Evolutionary conservation across 2,329 filamentous ascomycete genomes (phyloP).

Genomic region (Microdochium paspali): DNA sequence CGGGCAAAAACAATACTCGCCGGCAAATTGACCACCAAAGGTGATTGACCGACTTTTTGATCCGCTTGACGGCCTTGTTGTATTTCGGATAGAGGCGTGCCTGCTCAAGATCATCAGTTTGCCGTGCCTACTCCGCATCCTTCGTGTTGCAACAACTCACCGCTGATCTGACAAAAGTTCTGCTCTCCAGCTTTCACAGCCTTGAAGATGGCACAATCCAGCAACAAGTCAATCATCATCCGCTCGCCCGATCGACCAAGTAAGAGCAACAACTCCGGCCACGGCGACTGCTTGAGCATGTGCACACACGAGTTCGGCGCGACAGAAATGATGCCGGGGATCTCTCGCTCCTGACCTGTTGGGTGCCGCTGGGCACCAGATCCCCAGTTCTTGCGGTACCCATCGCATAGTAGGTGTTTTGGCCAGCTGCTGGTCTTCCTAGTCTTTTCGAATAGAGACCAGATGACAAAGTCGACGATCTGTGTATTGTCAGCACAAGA

Average conservation of each 20-base stretch:
- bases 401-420: constrained; percentile 74
- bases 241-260: constrained; percentile 67
- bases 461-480: constrained; percentile 72
- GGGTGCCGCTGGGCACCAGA: constrained; percentile 15
- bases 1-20: constrained; percentile 67
- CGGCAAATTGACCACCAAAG: constrained; percentile 20
- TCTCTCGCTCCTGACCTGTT: constrained; percentile 24
- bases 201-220: constrained; percentile 70
- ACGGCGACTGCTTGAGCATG: constrained; percentile 58
- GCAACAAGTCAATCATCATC: constrained; percentile 68
- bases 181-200: constrained; percentile 47
- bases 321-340: constrained; percentile 56
- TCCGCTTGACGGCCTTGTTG: background rate
- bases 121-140: too few species aligned
- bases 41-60: background rate
- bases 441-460: constrained; percentile 60
- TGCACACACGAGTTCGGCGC: constrained; percentile 63
- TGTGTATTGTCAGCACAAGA: constrained; percentile 23
- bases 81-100: constrained; percentile 38
- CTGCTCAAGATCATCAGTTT: constrained; percentile 16
- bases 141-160: constrained; percentile 29
- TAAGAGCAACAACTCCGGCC: constrained; percentile 65
- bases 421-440: constrained; percentile 40
- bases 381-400: constrained; percentile 49
- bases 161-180: constrained; percentile 73